Conservation (phyloP, 441 rosid genomes). For the Syzygium malaccense region DNA sequence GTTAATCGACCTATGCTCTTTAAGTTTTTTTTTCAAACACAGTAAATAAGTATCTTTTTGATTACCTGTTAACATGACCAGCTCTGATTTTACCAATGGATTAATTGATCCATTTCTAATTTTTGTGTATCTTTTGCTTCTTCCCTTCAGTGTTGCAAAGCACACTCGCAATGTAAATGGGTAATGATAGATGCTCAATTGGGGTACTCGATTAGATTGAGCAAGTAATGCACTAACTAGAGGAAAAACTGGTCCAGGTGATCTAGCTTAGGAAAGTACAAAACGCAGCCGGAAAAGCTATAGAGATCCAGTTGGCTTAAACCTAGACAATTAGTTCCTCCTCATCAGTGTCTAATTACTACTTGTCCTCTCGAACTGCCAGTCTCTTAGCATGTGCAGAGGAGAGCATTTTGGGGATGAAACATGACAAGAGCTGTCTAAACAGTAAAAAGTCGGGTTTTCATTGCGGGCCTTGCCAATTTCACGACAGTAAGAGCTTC, state of each 20-base stretch:
- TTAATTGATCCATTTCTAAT: background rate
- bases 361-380: background rate
- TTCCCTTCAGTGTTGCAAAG: background rate
- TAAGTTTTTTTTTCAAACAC: background rate
- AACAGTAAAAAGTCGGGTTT: too few relatives aligned
- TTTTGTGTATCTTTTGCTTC: background rate
- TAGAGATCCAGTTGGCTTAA: too few relatives aligned
- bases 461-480: background rate
- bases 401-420: too few relatives aligned
- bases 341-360: too few relatives aligned
- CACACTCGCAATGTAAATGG: background rate
- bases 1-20: background rate
- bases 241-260: too few relatives aligned
- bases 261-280: too few relatives aligned
- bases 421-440: too few relatives aligned
- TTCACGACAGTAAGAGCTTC: background rate
- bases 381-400: background rate
- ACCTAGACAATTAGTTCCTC: too few relatives aligned
- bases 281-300: too few relatives aligned
- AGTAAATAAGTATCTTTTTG: background rate
- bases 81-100: background rate
- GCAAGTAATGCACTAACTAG: too few relatives aligned
- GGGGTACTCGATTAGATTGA: too few relatives aligned
- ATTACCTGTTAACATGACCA: background rate
- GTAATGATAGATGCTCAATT: too few relatives aligned